phyloP scores from a whole-genome alignment of 2,329 filamentous ascomycete species.

The Helminthosporium solani region DNA sequence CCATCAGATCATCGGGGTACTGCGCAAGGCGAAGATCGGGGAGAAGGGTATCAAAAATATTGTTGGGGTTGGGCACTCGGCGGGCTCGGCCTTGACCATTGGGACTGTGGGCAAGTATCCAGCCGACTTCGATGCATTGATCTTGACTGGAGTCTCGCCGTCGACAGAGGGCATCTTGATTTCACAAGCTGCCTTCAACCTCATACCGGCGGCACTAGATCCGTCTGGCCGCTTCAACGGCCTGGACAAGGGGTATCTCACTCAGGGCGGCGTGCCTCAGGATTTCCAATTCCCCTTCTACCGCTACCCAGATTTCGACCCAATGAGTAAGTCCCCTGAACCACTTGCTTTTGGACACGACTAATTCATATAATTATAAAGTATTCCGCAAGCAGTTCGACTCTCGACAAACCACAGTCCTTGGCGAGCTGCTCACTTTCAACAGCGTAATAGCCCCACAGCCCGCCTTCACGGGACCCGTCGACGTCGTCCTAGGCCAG shows the following conservation, averaged over 20 bases:
- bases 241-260: slow-evolving; percentile 12
- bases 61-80: slow-evolving; percentile 45
- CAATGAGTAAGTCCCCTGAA: slow-evolving; percentile 2
- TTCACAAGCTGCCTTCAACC: slow-evolving; percentile 17
- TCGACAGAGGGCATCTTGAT: neutral
- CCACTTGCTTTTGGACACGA: neutral
- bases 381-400: slow-evolving; percentile 9
- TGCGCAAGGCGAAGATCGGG: slow-evolving; percentile 32
- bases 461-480: slow-evolving; percentile 6
- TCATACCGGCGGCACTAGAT: slow-evolving; percentile 13
- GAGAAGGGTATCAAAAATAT: slow-evolving; percentile 36
- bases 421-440: slow-evolving; percentile 12
- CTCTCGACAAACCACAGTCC: slow-evolving; percentile 7
- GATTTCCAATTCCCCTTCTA: slow-evolving; percentile 13
- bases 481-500: slow-evolving; percentile 7
- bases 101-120: slow-evolving; percentile 37
- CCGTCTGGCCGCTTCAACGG: slow-evolving; percentile 3
- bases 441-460: slow-evolving; percentile 3
- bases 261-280: slow-evolving; percentile 2
- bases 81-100: slow-evolving; percentile 40
- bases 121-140: slow-evolving; percentile 36
- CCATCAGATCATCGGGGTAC: slow-evolving; percentile 33
- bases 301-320: slow-evolving; percentile 9
- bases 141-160: slow-evolving; percentile 38
- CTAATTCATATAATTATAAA: slow-evolving; percentile 3